Evolutionary conservation across 106 monocot genomes (phyloP), one percentile per base, ranked within the genome.

Genomic region (Dendrobium officinale): DNA sequence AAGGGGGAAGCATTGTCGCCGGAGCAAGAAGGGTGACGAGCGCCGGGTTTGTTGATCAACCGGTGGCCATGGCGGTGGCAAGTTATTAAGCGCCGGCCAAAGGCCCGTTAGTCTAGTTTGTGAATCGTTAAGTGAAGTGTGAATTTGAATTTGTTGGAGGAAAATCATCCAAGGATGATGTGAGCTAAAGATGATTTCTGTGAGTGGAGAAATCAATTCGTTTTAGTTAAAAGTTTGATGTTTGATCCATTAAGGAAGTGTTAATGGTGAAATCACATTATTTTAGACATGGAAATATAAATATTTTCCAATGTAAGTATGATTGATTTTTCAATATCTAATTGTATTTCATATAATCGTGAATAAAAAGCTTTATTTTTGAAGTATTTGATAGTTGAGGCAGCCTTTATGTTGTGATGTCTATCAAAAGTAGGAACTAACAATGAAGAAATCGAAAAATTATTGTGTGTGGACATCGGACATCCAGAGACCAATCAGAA

Each of bases 21-120:
- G 77, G 59, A 19, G 22, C 47, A 5, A 67, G 77, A 42, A 70
- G 55, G 55, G 51, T 16, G 51, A n/a, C 41, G 55, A 70, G 55
- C 40, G 1, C 43, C 4, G 37, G 80, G 4, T 58, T 78, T 33
- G 77, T 20, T 37, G 58, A 48, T 51, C 51, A 29, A 45, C 22
- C 78, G 58, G 78, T 15, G 77, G 54, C 77, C 51, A 54, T 55
- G 59, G 56, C 73, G 59, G 58, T 56, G 55, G 78, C 58, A 31
- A 41, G 16, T 16, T 48, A 29, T 54, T 55, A 54, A 37, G 17
- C 26, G 47, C 76, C 74, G 43, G 74, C 33, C 19, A 42, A 42
- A 20, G 7, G 4, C 43, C 20, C 5, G 13, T 0, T 20, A 20
- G 74, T 18, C 43, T 18, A 73, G 20, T 6, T 74, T 41, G 6